Base-by-base conservation (phyloP, 2,329 filamentous ascomycete genomes). In the Colletotrichum sidae region DNA sequence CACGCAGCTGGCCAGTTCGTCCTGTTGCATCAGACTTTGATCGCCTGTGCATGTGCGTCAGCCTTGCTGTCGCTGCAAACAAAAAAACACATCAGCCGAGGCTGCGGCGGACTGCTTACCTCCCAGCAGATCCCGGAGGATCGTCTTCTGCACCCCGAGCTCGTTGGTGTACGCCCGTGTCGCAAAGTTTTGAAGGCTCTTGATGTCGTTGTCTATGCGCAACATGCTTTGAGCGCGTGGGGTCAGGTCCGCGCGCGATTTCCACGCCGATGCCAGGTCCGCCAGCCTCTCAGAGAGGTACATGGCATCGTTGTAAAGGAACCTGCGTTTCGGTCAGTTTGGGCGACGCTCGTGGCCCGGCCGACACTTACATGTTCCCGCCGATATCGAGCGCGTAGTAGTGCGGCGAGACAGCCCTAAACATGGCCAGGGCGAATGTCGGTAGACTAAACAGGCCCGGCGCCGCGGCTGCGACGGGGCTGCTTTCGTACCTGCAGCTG, bases 401-500 rank as follows among this genome's bases (percentile, higher is more conserved):
- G 62, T 91, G 86, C 0, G 90, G 88, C 6, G 92, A 91, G 2
- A 93, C 88, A 4, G 92, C 92, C 54, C 92, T 84, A 75, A 94
- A 96, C 78, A 94, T 87, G n/a, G 92, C 91, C 47, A 96, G 80
- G 2, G 90, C 84, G 15, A 93, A 85, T 1, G 89, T 91, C 2
- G 92, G 92, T 4, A 96, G 78, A 41, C 84, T 85, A 72, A 93
- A 93, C 0, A 96, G 80, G 0, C 89, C 91, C 8, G 86, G 81
- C 0, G 90, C 90, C 5, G 90, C 91, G 11, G 90, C 81, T 1
- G 88, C 85, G 55, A 95, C 88, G 0, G 90, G 85, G 10, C 86
- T 83, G 37, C 78, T 78, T 35, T 84, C 80, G 42, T 78, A 79
- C 41, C 72, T 79, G 69, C 70, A 61, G 17, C 15, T 49, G 46